Evolutionary conservation across 306 rosid species (phyloP), one percentile per base, ranked within the genome.

Genomic region (Sechiopsis laciniata): DNA sequence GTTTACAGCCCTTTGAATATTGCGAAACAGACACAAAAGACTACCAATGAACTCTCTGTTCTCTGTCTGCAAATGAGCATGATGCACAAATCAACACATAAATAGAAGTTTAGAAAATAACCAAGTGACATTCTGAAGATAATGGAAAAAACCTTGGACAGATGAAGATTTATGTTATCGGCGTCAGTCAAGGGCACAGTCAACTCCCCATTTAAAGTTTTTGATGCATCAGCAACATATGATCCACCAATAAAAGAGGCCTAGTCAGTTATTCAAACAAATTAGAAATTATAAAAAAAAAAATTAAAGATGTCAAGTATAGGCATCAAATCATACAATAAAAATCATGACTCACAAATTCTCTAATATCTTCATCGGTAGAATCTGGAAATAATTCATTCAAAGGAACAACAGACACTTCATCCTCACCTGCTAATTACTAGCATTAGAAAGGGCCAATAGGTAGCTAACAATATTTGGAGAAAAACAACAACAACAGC

Each of bases 201-300:
- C 70, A 94, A 82, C 81, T 86, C 86, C 79, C 99, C 97, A 71
- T 86, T 83, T 74, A 86, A 63, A 63, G 85, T 82, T 84, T 86
- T 86, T 58, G 55, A 37, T 67, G 82, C 42, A 83, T 89, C 87
- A 42, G 78, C 71, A 71, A 65, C 67, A 84, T 94, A 94, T 66
- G 92, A 86, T 77, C 99, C 99, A 69, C 87, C 95, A 75, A 94
- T 84, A 90, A 86, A 83, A 77, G 95, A 89, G 74, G 92, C 92
- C 99, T 94, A 77, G 40, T 10, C 37, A 62, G 13, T 24, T 13
- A 53, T 46, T 26, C 22, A 48, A 32, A 64, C 22, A 11, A 37
- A 63, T 48, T 24, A 17, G 0, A 40, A 42, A 12, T 37, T 19
- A 17, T 40, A 21, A 13, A 35, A 37, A 37, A 16, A 45, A 73